These are phyloP conservation scores for Breviolum minutum DNA, from an alignment of 73 alveolate species.

Conservation along the genomic window DNA sequence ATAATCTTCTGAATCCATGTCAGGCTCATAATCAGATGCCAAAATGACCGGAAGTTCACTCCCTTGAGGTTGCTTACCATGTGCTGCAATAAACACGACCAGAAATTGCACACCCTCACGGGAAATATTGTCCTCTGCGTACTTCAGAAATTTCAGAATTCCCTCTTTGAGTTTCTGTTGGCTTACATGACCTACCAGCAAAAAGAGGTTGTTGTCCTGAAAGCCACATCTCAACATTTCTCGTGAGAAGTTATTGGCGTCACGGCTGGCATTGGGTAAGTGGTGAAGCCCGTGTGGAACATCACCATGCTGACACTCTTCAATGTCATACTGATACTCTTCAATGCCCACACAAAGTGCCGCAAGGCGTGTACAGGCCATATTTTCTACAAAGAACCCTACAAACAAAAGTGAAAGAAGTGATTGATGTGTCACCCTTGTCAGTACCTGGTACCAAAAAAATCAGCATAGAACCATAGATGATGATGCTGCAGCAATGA, in stretches of 20 bases:
- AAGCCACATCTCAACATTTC: neutral
- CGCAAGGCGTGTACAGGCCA: neutral
- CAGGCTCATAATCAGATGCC: neutral
- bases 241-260: neutral
- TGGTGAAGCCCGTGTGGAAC: no score
- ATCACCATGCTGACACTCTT: neutral
- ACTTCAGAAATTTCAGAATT: neutral
- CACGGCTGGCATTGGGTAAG: conserved; percentile 32
- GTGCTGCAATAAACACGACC: conserved; percentile 28
- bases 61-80: neutral
- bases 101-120: neutral
- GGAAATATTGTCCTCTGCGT: neutral
- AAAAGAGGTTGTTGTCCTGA: neutral
- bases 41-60: conserved; percentile 34
- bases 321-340: neutral
- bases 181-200: neutral
- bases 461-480: no score
- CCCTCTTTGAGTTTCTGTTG: no score
- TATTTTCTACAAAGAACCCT: neutral
- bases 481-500: no score
- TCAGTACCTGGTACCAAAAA: no score
- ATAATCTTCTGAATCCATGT: neutral
- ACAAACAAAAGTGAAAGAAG: no score
- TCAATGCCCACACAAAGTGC: conserved; percentile 54
- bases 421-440: no score